These are phyloP conservation scores for Smallanthus sonchifolius DNA, from an alignment of 129 eudicot genomes.

Conservation along the genomic window DNA sequence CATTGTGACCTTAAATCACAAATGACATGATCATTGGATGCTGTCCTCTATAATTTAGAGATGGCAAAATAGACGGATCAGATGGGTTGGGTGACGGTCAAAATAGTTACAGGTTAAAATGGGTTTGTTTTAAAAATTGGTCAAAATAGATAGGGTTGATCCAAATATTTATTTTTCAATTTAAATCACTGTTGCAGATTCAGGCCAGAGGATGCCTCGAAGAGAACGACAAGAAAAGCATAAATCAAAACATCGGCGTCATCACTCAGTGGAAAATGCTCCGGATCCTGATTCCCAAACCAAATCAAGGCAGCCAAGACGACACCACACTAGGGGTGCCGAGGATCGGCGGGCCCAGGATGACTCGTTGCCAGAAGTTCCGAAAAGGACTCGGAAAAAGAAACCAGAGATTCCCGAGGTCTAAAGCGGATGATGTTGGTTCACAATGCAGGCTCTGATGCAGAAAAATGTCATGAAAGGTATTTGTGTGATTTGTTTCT, in stretches of 20 bases:
- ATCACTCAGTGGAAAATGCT: constrained; percentile 27
- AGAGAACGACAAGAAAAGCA: constrained; percentile 20
- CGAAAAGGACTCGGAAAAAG: constrained; percentile 32
- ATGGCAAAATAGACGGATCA: background rate
- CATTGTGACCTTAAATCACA: background rate
- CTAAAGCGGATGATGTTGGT: background rate
- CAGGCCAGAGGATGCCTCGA: constrained; percentile 11
- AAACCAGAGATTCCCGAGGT: constrained; percentile 13
- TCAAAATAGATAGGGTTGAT: background rate
- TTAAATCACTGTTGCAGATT: constrained; percentile 11
- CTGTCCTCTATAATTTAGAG: too few species aligned
- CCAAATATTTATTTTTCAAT: background rate
- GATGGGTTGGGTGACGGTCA: background rate
- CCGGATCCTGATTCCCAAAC: constrained; percentile 14
- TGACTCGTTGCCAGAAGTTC: constrained; percentile 19
- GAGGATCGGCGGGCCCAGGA: constrained; percentile 22
- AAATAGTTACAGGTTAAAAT: background rate
- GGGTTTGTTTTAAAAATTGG: background rate
- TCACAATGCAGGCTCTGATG: constrained; percentile 2
- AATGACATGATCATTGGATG: background rate
- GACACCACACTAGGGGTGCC: constrained; percentile 32
- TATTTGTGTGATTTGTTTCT: background rate
- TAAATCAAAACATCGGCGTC: constrained; percentile 23
- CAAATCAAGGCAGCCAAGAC: constrained; percentile 30
- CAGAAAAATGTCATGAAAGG: constrained; percentile 12